Evolutionary conservation across 2,329 filamentous ascomycete genomes (phyloP).

Genomic region (Lecanosticta acicola): DNA sequence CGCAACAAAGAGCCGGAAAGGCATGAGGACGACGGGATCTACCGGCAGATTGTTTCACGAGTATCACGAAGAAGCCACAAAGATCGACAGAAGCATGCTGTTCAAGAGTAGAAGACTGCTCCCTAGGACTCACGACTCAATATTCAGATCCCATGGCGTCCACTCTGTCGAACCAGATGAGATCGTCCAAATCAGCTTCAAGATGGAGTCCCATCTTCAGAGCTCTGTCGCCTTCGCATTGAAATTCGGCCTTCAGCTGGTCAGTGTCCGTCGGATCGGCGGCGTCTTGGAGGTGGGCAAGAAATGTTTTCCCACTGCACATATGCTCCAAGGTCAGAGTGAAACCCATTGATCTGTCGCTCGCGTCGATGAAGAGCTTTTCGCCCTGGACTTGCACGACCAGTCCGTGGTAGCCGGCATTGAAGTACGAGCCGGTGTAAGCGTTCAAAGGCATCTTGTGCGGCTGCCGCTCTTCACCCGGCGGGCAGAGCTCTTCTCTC

Average conservation of each 20-base stretch:
- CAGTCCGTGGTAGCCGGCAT: constrained; percentile 28
- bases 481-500: constrained; percentile 9
- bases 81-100: too few relatives aligned
- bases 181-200: constrained; percentile 16
- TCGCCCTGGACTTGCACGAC: constrained; percentile 24
- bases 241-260: constrained; percentile 19
- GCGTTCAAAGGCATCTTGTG: constrained; percentile 16
- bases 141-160: too few relatives aligned
- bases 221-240: constrained; percentile 14
- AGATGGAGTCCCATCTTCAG: constrained; percentile 22
- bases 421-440: constrained; percentile 25
- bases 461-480: constrained; percentile 9
- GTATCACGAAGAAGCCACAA: too few relatives aligned
- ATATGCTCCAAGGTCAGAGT: constrained; percentile 32
- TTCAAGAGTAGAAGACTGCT: too few relatives aligned
- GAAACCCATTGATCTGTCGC: constrained; percentile 31
- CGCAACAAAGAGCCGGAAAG: too few relatives aligned
- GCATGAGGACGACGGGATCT: too few relatives aligned
- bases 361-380: constrained; percentile 31
- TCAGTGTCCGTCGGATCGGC: constrained; percentile 12
- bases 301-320: constrained; percentile 23
- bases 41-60: too few relatives aligned
- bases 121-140: too few relatives aligned
- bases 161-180: constrained; percentile 32
- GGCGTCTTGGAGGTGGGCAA: constrained; percentile 22